Conservation (phyloP, 1,284 basidiomycete genomes). For the Cystobasidium sp. region DNA sequence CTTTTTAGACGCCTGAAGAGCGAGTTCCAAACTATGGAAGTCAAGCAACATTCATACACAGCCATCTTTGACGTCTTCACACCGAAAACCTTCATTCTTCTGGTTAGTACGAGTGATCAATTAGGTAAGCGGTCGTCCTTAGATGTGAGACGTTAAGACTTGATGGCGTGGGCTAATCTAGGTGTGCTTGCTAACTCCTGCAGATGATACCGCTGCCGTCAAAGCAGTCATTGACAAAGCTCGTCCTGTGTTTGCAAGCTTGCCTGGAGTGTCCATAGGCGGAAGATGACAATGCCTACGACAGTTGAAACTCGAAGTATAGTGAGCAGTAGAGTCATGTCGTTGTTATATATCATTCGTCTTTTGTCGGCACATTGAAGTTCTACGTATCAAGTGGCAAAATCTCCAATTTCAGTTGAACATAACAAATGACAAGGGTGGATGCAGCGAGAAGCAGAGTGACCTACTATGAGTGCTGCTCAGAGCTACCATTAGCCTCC, state of each 20-base stretch:
- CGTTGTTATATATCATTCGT: neutral
- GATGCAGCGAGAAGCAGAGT: too few relatives aligned
- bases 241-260: constrained; percentile 33
- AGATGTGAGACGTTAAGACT: too few relatives aligned
- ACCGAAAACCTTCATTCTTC: constrained; percentile 88
- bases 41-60: constrained; percentile 63
- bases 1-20: constrained; percentile 31
- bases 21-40: constrained; percentile 45
- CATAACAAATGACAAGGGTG: too few relatives aligned
- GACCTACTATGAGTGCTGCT: too few relatives aligned
- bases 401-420: too few relatives aligned
- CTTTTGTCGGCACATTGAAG: neutral
- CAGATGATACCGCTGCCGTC: constrained; percentile 34
- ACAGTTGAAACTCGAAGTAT: too few relatives aligned
- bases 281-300: neutral
- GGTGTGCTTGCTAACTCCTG: neutral
- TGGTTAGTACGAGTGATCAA: constrained; percentile 66
- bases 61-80: constrained; percentile 95
- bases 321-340: constrained; percentile 7
- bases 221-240: constrained; percentile 41
- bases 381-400: too few relatives aligned
- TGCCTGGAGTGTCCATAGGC: constrained; percentile 37
- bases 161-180: neutral
- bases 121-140: constrained; percentile 14
- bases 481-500: too few relatives aligned